These are phyloP conservation scores for Panicum virgatum DNA, from an alignment of 202 grass and related monocot species.

Conservation along the genomic window DNA sequence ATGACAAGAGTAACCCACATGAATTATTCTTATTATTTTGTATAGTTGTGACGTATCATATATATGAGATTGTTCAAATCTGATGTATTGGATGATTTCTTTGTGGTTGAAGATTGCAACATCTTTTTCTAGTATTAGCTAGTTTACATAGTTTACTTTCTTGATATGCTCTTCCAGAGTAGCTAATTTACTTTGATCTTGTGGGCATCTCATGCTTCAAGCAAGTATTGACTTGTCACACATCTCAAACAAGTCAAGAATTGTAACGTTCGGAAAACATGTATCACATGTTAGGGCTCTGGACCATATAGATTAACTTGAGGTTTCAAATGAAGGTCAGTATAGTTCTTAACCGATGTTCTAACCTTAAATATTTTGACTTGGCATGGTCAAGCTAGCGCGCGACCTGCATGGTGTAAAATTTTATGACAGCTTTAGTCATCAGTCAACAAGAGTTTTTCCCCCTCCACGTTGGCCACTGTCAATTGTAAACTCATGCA, in stretches of 20 bases:
- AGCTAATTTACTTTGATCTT: constrained; percentile 27
- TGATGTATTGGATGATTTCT: background rate
- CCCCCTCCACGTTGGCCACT: background rate
- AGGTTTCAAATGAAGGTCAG: background rate
- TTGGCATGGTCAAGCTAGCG: background rate
- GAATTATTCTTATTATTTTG: background rate
- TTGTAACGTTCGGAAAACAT: constrained; percentile 34
- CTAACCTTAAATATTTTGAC: background rate
- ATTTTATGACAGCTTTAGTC: background rate
- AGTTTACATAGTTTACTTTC: background rate
- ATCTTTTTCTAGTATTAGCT: background rate
- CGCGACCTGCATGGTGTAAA: background rate
- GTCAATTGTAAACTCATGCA: background rate
- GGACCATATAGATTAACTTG: background rate
- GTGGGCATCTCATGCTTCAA: background rate
- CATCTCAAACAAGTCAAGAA: constrained; percentile 16
- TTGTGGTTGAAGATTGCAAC: background rate
- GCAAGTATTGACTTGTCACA: constrained; percentile 5
- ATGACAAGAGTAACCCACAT: background rate
- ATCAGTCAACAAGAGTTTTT: background rate
- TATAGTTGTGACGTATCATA: background rate
- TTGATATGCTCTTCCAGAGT: background rate
- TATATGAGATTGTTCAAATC: background rate
- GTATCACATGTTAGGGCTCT: constrained; percentile 32
- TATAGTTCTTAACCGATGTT: background rate